phyloP scores from a whole-genome alignment of 768 basidiomycete genomes.

The Amanita rimosa region DNA sequence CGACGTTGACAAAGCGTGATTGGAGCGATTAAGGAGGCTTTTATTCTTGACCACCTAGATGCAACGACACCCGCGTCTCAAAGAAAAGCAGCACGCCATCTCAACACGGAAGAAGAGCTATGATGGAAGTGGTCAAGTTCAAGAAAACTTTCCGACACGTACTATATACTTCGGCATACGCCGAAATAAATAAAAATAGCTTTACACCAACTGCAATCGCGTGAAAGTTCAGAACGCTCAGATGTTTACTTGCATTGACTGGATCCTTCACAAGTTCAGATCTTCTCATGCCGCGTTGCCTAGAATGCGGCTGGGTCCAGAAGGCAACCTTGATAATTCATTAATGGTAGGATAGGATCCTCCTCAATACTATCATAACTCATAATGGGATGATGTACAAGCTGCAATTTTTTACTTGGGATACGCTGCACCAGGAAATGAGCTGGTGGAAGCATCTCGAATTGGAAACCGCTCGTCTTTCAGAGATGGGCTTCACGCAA shows the following conservation, averaged over 20 bases:
- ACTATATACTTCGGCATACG: constrained; percentile 10
- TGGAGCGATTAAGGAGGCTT: constrained; percentile 79
- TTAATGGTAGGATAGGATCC: constrained; percentile 50
- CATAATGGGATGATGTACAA: constrained; percentile 11
- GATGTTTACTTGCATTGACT: neutral
- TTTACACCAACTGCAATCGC: too few species aligned
- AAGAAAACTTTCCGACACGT: constrained; percentile 4
- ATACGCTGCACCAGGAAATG: constrained; percentile 38
- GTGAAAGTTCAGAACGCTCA: too few species aligned
- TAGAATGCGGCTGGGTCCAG: constrained; percentile 52
- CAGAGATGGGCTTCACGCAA: constrained; percentile 65
- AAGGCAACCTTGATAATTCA: constrained; percentile 37
- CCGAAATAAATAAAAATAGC: constrained; percentile 9
- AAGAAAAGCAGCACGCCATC: constrained; percentile 49
- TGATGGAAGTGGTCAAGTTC: constrained; percentile 21
- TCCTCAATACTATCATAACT: neutral
- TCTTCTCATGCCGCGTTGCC: constrained; percentile 31
- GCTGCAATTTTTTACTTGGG: constrained; percentile 88
- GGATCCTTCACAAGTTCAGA: constrained; percentile 7
- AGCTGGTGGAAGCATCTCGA: constrained; percentile 82
- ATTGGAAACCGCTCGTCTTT: constrained; percentile 48
- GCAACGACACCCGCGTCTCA: constrained; percentile 32
- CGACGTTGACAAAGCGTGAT: constrained; percentile 56
- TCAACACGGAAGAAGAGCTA: constrained; percentile 24
- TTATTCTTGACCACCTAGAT: constrained; percentile 37